These are phyloP conservation scores for Melastoma malabathricum DNA, from an alignment of 345 rosid genomes.

Conservation along the genomic window DNA sequence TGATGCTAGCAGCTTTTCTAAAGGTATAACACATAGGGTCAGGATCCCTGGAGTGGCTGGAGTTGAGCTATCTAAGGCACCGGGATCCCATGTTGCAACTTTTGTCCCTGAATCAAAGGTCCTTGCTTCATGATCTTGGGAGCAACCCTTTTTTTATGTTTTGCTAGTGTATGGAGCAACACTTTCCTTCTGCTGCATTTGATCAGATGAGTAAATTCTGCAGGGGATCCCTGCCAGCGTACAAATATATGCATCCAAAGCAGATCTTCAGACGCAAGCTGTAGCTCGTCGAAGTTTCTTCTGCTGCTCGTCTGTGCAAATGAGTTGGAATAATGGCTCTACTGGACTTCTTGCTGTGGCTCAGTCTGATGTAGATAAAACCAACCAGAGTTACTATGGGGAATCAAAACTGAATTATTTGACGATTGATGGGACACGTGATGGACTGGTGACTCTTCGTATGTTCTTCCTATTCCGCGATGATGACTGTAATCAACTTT, in stretches of 20 bases:
- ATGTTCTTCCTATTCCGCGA: constrained; percentile 13
- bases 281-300: constrained; percentile 75
- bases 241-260: constrained; percentile 63
- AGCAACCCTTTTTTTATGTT: not conserved
- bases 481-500: not conserved
- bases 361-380: constrained; percentile 91
- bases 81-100: constrained; percentile 77
- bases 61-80: constrained; percentile 63
- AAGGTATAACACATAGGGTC: constrained; percentile 49
- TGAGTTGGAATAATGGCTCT: constrained; percentile 75
- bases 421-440: constrained; percentile 71
- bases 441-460: constrained; percentile 89
- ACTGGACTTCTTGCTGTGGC: constrained; percentile 77
- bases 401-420: constrained; percentile 84
- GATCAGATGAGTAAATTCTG: constrained; percentile 3
- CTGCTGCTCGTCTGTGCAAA: constrained; percentile 73
- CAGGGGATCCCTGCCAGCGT: constrained; percentile 91
- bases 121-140: constrained; percentile 3
- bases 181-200: not conserved
- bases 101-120: constrained; percentile 97
- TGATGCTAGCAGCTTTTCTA: constrained; percentile 65
- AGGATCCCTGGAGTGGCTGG: constrained; percentile 72
- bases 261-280: constrained; percentile 59
- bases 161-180: not conserved
- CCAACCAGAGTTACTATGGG: constrained; percentile 94